phyloP scores from a whole-genome alignment of 163 green algal genomes.

The Coccomyxa subellipsoidea region DNA sequence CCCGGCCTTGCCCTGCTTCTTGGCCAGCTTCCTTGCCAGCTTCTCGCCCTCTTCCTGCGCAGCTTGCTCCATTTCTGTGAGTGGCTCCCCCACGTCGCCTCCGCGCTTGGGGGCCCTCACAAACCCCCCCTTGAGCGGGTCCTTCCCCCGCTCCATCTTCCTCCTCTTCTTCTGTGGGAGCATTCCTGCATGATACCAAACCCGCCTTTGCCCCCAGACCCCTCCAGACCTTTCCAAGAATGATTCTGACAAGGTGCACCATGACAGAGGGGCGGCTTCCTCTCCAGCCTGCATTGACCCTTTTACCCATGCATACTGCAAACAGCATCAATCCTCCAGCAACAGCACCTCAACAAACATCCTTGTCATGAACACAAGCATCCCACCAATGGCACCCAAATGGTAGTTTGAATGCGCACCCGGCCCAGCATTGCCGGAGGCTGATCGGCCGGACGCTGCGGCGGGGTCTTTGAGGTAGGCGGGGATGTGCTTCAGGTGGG shows the following conservation, averaged over 20 bases:
- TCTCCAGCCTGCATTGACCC: no score
- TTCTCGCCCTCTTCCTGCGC: slow-evolving; percentile 51
- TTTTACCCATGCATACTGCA: no score
- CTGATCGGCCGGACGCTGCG: background rate
- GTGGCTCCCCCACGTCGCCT: slow-evolving; percentile 34
- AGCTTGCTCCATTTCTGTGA: slow-evolving; percentile 67
- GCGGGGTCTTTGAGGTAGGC: slow-evolving; percentile 69
- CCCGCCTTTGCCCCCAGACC: no score
- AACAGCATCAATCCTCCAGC: no score
- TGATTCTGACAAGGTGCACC: no score
- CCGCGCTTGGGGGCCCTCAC: slow-evolving; percentile 39
- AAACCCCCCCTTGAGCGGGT: slow-evolving; percentile 50
- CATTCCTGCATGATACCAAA: slow-evolving; percentile 13
- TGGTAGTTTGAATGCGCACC: background rate
- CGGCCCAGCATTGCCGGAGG: slow-evolving; percentile 13
- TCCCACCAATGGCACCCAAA: no score
- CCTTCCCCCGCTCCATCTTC: slow-evolving; percentile 28
- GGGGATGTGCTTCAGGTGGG: slow-evolving; percentile 77
- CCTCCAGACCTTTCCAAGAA: no score
- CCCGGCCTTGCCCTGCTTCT: slow-evolving; percentile 10
- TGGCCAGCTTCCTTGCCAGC: slow-evolving; percentile 21
- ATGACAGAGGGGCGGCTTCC: no score
- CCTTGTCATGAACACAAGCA: background rate
- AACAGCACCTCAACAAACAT: no score
- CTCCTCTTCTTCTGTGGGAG: slow-evolving; percentile 35